Conservation (phyloP, 2,329 filamentous ascomycete species). For the Aspergillus niger region DNA sequence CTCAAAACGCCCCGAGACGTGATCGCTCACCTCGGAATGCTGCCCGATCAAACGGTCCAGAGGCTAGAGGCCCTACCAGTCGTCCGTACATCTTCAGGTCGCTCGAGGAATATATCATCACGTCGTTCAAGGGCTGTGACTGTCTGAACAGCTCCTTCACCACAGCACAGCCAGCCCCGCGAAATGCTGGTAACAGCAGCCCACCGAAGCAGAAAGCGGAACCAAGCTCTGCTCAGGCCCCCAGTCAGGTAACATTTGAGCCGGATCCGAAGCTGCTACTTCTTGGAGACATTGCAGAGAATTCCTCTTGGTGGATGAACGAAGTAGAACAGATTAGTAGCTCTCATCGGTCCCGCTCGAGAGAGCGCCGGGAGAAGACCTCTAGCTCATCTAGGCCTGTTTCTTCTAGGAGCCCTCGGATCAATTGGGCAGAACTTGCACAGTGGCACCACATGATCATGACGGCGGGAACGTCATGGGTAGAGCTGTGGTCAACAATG, state of each 20-base stretch:
- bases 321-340: conserved; percentile 47
- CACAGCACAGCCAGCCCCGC: conserved; percentile 49
- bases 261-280: conserved; percentile 75
- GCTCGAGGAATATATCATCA: conserved; percentile 75
- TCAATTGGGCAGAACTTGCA: conserved; percentile 72
- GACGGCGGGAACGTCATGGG: conserved; percentile 70
- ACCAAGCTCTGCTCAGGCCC: conserved; percentile 29
- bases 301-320: conserved; percentile 80
- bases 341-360: conserved; percentile 26
- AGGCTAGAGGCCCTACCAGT: conserved; percentile 41
- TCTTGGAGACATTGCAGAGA: conserved; percentile 75
- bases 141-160: conserved; percentile 78
- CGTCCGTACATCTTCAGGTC: conserved; percentile 66
- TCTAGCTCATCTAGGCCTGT: conserved; percentile 43
- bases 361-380: conserved; percentile 31
- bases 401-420: conserved; percentile 63
- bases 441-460: conserved; percentile 75
- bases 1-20: conserved; percentile 25
- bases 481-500: conserved; percentile 59
- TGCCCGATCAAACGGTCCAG: conserved; percentile 23
- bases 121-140: conserved; percentile 68
- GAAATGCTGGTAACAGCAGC: conserved; percentile 49
- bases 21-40: conserved; percentile 23
- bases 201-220: conserved; percentile 36
- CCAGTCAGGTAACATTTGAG: conserved; percentile 54